phyloP scores from a whole-genome alignment of 202 grass and related monocot species.

The Alloteropsis angusta region DNA sequence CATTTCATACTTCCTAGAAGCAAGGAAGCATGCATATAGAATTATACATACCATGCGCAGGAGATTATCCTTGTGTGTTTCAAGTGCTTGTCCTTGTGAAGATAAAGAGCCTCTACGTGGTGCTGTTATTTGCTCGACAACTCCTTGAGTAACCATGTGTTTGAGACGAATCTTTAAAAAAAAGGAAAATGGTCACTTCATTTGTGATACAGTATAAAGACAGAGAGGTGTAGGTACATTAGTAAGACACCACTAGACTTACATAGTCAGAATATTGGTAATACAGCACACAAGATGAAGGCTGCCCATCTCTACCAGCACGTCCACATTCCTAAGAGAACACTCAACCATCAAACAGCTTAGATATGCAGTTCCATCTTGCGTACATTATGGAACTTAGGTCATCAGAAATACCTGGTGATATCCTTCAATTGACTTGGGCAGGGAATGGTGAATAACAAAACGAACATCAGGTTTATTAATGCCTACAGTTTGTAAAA shows the following conservation, averaged over 20 bases:
- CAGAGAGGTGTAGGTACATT: not conserved
- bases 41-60: constrained; percentile 65
- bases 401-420: constrained; percentile 56
- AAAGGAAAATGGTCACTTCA: not conserved
- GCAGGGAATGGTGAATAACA: constrained; percentile 96
- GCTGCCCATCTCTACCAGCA: constrained; percentile 77
- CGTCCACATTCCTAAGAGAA: constrained; percentile 79
- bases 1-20: constrained; percentile 2
- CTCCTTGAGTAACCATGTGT: constrained; percentile 90
- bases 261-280: constrained; percentile 97
- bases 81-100: constrained; percentile 36
- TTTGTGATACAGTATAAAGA: constrained; percentile 26
- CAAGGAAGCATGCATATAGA: constrained; percentile 1
- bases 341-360: constrained; percentile 2
- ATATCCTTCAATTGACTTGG: constrained; percentile 99
- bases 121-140: constrained; percentile 42
- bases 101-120: constrained; percentile 8
- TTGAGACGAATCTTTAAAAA: constrained; percentile 62
- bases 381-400: not conserved
- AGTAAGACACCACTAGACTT: constrained; percentile 34
- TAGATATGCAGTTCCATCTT: constrained; percentile 8
- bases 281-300: constrained; percentile 72
- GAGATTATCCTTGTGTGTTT: constrained; percentile 88
- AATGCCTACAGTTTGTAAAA: constrained; percentile 51
- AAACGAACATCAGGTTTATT: constrained; percentile 99